Conservation (phyloP, 805 yeast species). For the Ogataea philodendri region DNA sequence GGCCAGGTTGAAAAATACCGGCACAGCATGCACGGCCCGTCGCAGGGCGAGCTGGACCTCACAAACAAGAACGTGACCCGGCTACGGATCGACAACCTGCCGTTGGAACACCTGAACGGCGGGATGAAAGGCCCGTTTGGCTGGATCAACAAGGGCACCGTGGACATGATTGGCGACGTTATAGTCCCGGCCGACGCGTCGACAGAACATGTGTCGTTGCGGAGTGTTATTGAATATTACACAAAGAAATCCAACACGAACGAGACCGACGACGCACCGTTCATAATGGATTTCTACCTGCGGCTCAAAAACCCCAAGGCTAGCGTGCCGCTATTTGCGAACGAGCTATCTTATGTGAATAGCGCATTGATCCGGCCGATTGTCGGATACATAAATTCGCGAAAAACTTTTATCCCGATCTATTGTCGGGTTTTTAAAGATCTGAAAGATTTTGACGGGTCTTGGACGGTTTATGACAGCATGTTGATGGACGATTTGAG, state of each 20-base stretch:
- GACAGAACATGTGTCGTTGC: conserved; percentile 44
- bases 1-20: conserved; percentile 23
- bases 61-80: conserved; percentile 57
- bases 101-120: conserved; percentile 83
- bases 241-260: conserved; percentile 1
- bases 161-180: conserved; percentile 90
- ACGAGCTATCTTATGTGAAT: conserved; percentile 88
- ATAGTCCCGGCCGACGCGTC: conserved; percentile 55
- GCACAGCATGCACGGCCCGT: neutral
- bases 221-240: conserved; percentile 44
- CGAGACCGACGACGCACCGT: conserved; percentile 27
- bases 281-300: conserved; percentile 76
- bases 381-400: conserved; percentile 90
- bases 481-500: conserved; percentile 88
- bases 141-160: conserved; percentile 91
- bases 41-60: conserved; percentile 10
- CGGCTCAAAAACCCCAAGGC: conserved; percentile 86
- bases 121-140: conserved; percentile 96
- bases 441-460: conserved; percentile 83
- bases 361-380: conserved; percentile 91
- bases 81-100: conserved; percentile 78
- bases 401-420: conserved; percentile 86
- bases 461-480: conserved; percentile 95
- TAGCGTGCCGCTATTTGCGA: conserved; percentile 78
- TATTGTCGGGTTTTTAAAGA: conserved; percentile 78